Base-by-base conservation (phyloP, 2,329 filamentous ascomycete species). In the Penicillium sp. region DNA sequence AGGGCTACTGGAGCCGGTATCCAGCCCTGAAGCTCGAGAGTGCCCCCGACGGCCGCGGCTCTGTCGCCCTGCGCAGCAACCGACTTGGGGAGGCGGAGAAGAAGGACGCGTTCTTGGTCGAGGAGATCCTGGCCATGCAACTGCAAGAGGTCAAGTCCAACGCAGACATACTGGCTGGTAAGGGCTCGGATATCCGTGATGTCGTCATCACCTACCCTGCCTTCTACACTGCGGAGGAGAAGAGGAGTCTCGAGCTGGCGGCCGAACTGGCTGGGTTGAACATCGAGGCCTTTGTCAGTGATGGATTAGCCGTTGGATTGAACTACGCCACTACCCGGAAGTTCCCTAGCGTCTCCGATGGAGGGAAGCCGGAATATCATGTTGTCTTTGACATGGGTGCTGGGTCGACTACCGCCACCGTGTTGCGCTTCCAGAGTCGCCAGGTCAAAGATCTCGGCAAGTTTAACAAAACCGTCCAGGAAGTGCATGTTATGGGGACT, bases 341-440 rank as follows among this genome's bases (percentile, higher is more conserved):
- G 13, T 98, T 97, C 71, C 89, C 91, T 32, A 89, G 82, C 61
- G 78, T 93, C 52, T 87, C 82, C 47, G 85, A 93, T 46, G 89
- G 89, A 47, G 86, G 81, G 57, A 90, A 90, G 75, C 86, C 93
- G 0, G 93, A 98, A 72, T 82, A 91, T 62, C 89, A 98, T 73
- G 75, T 98, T 68, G 83, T 98, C 27, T 98, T 93, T 66, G 93
- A 98, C 67, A 97, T 98, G 91, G 93, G 93, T 59, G 91, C 93
- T 59, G 93, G 93, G 4, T 96, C 89, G 40, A 88, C 92, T 28
- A 95, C 89, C 62, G 92, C 92, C 4, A 93, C 90, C 6, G 77
- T 98, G 45, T 74, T 98, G 67, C 87, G 85, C 63, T 95, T 98
- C 74, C 91, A 96, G 70, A 87, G 88, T 66, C 85, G 86, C 60